phyloP scores from a whole-genome alignment of 2,329 filamentous ascomycete species.

The Sclerotinia spermophila region DNA sequence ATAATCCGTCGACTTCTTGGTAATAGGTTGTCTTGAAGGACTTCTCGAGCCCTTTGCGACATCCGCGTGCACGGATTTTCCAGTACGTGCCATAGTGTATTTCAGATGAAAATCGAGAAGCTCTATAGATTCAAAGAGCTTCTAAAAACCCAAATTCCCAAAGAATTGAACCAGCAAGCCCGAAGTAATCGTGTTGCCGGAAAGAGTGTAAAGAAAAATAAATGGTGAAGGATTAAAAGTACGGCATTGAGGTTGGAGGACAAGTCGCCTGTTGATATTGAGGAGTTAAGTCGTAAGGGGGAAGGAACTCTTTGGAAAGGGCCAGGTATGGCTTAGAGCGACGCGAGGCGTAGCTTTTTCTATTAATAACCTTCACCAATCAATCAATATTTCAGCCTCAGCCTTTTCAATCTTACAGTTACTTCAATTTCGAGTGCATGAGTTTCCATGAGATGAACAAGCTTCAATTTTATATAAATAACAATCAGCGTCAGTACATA shows the following conservation, averaged over 20 bases:
- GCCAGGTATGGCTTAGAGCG: constrained; percentile 16
- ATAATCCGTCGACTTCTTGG: constrained; percentile 51
- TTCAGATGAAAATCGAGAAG: constrained; percentile 20
- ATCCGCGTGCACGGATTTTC: constrained; percentile 26
- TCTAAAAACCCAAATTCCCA: constrained; percentile 24
- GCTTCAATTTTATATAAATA: neutral
- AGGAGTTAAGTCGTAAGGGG: constrained; percentile 16
- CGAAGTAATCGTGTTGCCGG: constrained; percentile 23
- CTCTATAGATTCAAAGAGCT: constrained; percentile 26
- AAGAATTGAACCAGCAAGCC: constrained; percentile 22
- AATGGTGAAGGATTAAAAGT: constrained; percentile 30
- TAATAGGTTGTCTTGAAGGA: constrained; percentile 20
- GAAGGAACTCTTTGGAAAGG: constrained; percentile 15
- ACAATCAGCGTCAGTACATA: neutral
- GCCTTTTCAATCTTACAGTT: neutral
- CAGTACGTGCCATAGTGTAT: constrained; percentile 30
- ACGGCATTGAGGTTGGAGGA: constrained; percentile 30
- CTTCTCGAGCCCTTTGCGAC: constrained; percentile 23
- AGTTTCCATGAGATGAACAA: neutral
- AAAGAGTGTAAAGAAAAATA: constrained; percentile 32
- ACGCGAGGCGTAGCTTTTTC: constrained; percentile 16
- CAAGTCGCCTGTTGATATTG: constrained; percentile 19
- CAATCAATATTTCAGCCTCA: constrained; percentile 14
- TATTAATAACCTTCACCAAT: constrained; percentile 19
- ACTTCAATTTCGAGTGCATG: neutral